Conservation (phyloP, 2,329 filamentous ascomycete genomes). For the Stagonosporopsis vannaccii region DNA sequence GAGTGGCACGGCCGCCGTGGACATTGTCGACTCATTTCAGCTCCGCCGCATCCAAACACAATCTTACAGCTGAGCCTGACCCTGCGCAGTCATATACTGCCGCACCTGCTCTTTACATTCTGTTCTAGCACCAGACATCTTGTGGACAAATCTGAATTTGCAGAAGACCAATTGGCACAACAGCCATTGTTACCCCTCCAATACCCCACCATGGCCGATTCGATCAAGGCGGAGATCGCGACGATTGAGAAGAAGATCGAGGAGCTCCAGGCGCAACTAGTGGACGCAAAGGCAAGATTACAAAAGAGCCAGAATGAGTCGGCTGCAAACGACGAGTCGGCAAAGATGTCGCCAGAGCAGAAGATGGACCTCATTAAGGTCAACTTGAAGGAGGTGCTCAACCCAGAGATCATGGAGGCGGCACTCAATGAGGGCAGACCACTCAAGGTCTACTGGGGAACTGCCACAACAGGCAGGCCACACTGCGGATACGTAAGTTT, state of each 20-base stretch:
- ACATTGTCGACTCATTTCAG: constrained; percentile 20
- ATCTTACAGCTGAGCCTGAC: constrained; percentile 16
- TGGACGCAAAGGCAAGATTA: constrained; percentile 41
- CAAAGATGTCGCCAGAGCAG: constrained; percentile 60
- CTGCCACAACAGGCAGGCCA: constrained; percentile 83
- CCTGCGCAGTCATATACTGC: constrained; percentile 9
- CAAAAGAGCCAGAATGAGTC: constrained; percentile 31
- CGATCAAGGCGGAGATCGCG: constrained; percentile 42
- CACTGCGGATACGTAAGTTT: constrained; percentile 77
- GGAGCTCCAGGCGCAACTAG: constrained; percentile 39
- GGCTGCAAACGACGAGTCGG: constrained; percentile 28
- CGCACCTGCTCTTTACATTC: background rate
- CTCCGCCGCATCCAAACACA: constrained; percentile 13
- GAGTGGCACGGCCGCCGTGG: no score
- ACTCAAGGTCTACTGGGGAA: constrained; percentile 87
- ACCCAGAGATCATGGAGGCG: constrained; percentile 81
- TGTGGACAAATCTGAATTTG: background rate
- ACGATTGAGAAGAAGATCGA: constrained; percentile 43
- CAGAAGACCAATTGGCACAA: constrained; percentile 19
- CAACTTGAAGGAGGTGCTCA: constrained; percentile 83
- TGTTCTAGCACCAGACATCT: background rate
- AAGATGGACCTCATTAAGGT: constrained; percentile 78
- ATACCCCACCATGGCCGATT: constrained; percentile 42
- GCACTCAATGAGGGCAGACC: constrained; percentile 70
- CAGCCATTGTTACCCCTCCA: constrained; percentile 22